Base-by-base conservation (phyloP, 768 basidiomycete genomes). In the Albatrellus ellisii region DNA sequence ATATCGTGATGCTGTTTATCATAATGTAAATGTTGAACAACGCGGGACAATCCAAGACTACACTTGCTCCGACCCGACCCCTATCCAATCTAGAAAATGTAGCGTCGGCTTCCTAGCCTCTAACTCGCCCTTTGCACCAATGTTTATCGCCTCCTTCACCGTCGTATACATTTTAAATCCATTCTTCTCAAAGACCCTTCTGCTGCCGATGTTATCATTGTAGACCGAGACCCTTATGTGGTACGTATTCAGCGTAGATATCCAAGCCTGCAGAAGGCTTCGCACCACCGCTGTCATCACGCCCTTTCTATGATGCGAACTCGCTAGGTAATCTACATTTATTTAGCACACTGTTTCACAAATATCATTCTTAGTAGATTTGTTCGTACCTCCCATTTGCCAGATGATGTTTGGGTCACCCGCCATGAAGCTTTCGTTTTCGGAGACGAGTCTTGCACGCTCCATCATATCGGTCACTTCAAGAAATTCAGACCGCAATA, bases 231-330 rank as follows among this genome's bases (percentile, higher is more conserved):
- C 69, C 14, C 62, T 56, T 44, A 82, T 62, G 36, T 54, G 54
- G 7, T 65, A 65, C 6, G 68, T 64, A 0, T 68, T 65, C 81
- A 85, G 80, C 37, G 76, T 61, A 1, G 78, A 79, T 31, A 81
- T 62, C 80, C 83, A 83, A 9, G 66, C 52, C 14, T 67, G 52
- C 33, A 85, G 40, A 25, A 87, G 36, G 4, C 68, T 68, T 6
- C 57, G 58, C 25, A 86, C 52, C 0, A 70, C 79, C n/a, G 70
- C 73, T 17, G 71, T 69, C 84, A 85, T 85, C 47, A 86, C 82
- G 0, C 82, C 80, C 49, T 61, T 65, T 24, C 79, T 67, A 44
- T 83, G 80, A 52, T 79, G 70, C 26, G 68, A 69, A 12, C 73
- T 64, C 4, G 65, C 69, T 31, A 84, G 57, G 47, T 68, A 81